These are phyloP conservation scores for Pseudophaeomoniella oleicola DNA, from an alignment of 2,329 filamentous ascomycete species.

Conservation along the genomic window DNA sequence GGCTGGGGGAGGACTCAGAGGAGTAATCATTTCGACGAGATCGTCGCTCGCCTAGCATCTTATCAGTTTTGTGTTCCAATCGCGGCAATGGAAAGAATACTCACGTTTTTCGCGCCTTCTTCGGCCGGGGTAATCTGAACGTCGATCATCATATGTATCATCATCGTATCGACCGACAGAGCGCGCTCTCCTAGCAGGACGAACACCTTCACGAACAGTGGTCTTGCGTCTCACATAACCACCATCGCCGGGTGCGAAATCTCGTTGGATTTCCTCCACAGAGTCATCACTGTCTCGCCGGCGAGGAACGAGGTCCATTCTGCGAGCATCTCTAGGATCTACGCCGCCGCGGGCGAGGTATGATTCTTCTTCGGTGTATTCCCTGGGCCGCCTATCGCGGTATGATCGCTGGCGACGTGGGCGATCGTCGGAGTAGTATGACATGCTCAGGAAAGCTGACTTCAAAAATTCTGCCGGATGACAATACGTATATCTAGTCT, in stretches of 20 bases:
- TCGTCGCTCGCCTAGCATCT: slow-evolving; percentile 11
- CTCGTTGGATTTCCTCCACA: slow-evolving; percentile 69
- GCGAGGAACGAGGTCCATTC: slow-evolving; percentile 8
- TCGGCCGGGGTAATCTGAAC: slow-evolving; percentile 4
- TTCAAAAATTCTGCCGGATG: too few species aligned
- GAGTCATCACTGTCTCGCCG: slow-evolving; percentile 56
- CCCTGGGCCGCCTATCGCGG: slow-evolving; percentile 7
- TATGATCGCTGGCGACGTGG: slow-evolving; percentile 28
- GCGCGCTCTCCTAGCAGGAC: slow-evolving; percentile 17
- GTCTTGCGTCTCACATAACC: slow-evolving; percentile 14
- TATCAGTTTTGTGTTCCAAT: not conserved
- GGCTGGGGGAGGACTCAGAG: slow-evolving; percentile 23
- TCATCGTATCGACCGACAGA: slow-evolving; percentile 20
- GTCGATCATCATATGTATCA: slow-evolving; percentile 17
- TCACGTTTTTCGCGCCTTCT: slow-evolving; percentile 16
- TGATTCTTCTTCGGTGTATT: slow-evolving; percentile 7
- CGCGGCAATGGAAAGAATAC: slow-evolving; percentile 9
- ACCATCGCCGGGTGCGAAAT: slow-evolving; percentile 61
- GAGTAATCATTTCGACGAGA: slow-evolving; percentile 15
- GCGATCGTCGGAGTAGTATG: slow-evolving; percentile 38
- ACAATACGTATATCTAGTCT: too few species aligned
- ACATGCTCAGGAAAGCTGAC: too few species aligned
- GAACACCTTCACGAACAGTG: slow-evolving; percentile 19
- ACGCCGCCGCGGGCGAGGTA: slow-evolving; percentile 4
- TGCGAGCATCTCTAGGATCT: slow-evolving; percentile 8